phyloP scores from a whole-genome alignment of 2,329 filamentous ascomycete species.

The Xylaria digitata region DNA sequence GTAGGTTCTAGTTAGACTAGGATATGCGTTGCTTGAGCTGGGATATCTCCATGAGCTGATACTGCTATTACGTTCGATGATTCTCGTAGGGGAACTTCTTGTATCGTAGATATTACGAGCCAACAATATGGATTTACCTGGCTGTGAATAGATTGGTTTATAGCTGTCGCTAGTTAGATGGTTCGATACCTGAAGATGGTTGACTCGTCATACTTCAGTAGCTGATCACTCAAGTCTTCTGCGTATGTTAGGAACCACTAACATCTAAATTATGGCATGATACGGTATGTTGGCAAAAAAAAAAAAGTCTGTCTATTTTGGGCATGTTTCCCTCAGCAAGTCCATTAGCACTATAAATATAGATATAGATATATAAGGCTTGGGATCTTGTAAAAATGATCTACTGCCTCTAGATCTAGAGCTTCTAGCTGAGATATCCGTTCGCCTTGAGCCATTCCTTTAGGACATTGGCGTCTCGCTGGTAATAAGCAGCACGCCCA shows the following conservation, averaged over 20 bases:
- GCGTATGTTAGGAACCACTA: neutral
- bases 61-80: too few species aligned
- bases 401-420: neutral
- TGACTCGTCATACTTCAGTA: too few species aligned
- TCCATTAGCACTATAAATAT: neutral
- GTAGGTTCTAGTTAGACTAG: too few species aligned
- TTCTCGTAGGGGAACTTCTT: too few species aligned
- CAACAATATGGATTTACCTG: too few species aligned
- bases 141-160: too few species aligned
- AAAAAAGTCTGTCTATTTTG: neutral
- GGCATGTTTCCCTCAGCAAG: neutral
- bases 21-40: too few species aligned
- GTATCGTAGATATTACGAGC: too few species aligned
- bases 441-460: slow-evolving; percentile 80
- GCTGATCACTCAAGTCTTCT: neutral
- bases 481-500: slow-evolving; percentile 83
- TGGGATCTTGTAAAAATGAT: neutral
- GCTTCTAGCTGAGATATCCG: slow-evolving; percentile 52
- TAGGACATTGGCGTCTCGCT: slow-evolving; percentile 77
- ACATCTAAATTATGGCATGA: neutral
- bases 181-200: too few species aligned
- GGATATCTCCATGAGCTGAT: too few species aligned
- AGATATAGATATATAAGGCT: neutral
- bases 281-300: neutral
- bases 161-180: too few species aligned